Conservation (phyloP, 2,329 filamentous ascomycete species). For the Alternaria hordeiaustralica region DNA sequence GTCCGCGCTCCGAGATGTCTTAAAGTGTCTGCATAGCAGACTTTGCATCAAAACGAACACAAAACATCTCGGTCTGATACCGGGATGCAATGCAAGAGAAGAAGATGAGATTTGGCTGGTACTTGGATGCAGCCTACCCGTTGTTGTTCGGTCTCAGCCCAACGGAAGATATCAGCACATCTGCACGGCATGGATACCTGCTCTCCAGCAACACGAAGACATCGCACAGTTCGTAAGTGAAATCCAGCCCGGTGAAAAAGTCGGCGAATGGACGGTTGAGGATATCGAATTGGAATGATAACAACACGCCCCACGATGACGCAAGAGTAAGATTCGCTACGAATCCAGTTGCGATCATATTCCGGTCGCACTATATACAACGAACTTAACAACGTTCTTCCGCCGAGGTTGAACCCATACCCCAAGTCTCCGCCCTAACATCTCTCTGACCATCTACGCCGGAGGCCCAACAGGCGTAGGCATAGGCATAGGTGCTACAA, state of each 20-base stretch:
- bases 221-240: rapidly evolving
- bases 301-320: too few species aligned
- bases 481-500: neutral
- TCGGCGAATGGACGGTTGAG: neutral
- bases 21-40: too few species aligned
- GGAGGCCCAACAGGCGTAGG: neutral
- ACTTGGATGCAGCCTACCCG: too few species aligned
- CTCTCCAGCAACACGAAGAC: neutral
- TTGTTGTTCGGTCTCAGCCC: too few species aligned
- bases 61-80: neutral
- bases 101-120: neutral
- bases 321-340: too few species aligned
- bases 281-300: neutral
- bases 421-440: neutral
- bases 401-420: neutral
- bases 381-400: rapidly evolving
- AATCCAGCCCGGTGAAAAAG: neutral
- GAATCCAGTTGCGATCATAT: neutral
- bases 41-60: neutral
- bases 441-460: neutral
- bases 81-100: neutral
- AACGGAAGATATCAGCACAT: neutral
- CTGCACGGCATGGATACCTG: neutral
- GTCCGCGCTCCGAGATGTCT: neutral
- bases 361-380: neutral